Percentiles rank a stretch among this genome's conserved stretches.
Evolutionary conservation across 2,329 filamentous ascomycete species (phyloP).

Genomic region (Erysiphe pulchra): DNA sequence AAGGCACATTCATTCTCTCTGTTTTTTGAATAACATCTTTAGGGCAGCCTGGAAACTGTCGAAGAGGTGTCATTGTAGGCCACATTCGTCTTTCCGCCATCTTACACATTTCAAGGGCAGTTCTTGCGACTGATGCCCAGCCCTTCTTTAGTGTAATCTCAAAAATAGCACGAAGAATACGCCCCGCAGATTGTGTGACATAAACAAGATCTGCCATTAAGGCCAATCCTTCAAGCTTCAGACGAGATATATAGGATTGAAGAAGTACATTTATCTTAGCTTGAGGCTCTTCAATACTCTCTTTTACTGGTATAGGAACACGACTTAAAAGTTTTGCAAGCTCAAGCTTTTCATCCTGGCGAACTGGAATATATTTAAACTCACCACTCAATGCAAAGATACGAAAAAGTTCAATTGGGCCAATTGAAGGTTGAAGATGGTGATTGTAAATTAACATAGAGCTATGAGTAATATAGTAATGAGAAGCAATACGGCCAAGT

Average conservation of each 20-base stretch:
- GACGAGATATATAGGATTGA: constrained; percentile 84
- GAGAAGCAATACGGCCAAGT: constrained; percentile 80
- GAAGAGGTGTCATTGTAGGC: constrained; percentile 90
- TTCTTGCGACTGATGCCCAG: constrained; percentile 82
- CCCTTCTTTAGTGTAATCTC: constrained; percentile 95
- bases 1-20: constrained; percentile 82
- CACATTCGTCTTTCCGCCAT: constrained; percentile 99
- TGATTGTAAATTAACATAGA: constrained; percentile 97
- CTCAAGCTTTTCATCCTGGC: constrained; percentile 93
- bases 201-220: constrained; percentile 98
- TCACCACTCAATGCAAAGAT: constrained; percentile 90
- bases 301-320: constrained; percentile 90
- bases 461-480: constrained; percentile 92
- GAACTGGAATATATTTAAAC: constrained; percentile 96
- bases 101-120: constrained; percentile 82
- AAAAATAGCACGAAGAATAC: constrained; percentile 85
- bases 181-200: constrained; percentile 88
- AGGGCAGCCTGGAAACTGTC: constrained; percentile 67
- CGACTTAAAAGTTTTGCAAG: constrained; percentile 70
- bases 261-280: constrained; percentile 96
- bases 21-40: constrained; percentile 75
- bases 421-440: constrained; percentile 78
- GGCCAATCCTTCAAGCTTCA: constrained; percentile 80
- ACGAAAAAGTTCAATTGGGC: constrained; percentile 85
- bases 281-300: constrained; percentile 87